Evolutionary conservation across 345 rosid genomes (phyloP).

Genomic region (Lumnitzera racemosa): DNA sequence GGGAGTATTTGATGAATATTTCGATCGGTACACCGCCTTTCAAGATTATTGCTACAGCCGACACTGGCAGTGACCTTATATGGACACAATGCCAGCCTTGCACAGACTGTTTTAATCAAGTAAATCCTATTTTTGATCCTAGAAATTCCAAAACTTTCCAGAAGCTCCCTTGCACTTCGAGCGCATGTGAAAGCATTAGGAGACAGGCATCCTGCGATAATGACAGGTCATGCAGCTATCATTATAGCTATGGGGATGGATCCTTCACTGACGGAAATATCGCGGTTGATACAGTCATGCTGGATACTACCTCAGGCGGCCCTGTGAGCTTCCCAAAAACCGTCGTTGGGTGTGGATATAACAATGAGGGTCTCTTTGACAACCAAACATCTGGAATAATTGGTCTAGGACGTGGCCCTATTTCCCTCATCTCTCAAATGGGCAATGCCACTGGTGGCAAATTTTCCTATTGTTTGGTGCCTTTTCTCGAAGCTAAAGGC

Average conservation of each 20-base stretch:
- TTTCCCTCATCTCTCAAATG: slow-evolving; percentile 19
- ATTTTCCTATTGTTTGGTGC: slow-evolving; percentile 59
- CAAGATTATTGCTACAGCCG: slow-evolving; percentile 15
- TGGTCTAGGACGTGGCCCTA: slow-evolving; percentile 16
- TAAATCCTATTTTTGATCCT: slow-evolving; percentile 15
- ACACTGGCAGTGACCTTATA: slow-evolving; percentile 33
- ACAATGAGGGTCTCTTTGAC: slow-evolving; percentile 13
- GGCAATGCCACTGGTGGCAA: slow-evolving; percentile 19
- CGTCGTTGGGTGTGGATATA: slow-evolving; percentile 22
- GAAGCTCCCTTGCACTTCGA: slow-evolving; percentile 6
- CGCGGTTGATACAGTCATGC: slow-evolving; percentile 13
- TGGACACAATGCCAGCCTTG: slow-evolving; percentile 37
- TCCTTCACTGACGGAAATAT: slow-evolving; percentile 10
- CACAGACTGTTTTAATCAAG: slow-evolving; percentile 18
- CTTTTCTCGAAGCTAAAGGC: slow-evolving; percentile 6
- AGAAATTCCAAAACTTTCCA: slow-evolving; percentile 9
- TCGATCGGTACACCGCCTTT: slow-evolving; percentile 16
- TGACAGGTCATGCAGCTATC: slow-evolving; percentile 6
- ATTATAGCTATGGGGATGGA: slow-evolving; percentile 8
- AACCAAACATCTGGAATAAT: slow-evolving; percentile 12
- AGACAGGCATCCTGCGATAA: not conserved
- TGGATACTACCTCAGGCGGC: slow-evolving; percentile 3
- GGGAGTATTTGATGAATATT: slow-evolving; percentile 24
- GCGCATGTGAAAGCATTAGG: slow-evolving; percentile 1
- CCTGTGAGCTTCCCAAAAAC: not conserved